phyloP scores from a whole-genome alignment of 2,329 filamentous ascomycete genomes.

The Phyllosticta capitalensis region DNA sequence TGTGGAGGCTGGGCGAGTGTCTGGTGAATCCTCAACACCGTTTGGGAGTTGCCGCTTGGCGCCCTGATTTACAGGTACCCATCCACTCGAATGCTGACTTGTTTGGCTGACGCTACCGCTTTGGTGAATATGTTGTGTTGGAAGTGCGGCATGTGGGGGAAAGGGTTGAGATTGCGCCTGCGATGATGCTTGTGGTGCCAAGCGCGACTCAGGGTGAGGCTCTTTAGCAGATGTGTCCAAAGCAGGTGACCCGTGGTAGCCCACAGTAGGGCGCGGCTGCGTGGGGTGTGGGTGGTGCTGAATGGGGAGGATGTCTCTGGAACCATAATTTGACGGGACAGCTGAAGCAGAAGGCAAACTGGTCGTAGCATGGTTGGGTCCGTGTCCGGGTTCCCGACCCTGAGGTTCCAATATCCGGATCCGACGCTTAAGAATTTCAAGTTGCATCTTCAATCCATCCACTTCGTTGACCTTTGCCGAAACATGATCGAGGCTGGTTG shows the following conservation, averaged over 20 bases:
- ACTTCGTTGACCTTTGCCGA: slow-evolving; percentile 37
- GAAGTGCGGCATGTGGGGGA: neutral
- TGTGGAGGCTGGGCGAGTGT: slow-evolving; percentile 20
- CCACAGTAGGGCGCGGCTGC: neutral
- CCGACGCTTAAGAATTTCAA: slow-evolving; percentile 40
- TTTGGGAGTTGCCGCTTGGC: slow-evolving; percentile 30
- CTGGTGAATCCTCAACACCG: slow-evolving; percentile 25
- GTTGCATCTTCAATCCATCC: slow-evolving; percentile 36
- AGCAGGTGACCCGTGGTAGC: neutral
- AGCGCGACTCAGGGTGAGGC: slow-evolving; percentile 1
- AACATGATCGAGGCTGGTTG: slow-evolving; percentile 31
- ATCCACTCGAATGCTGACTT: slow-evolving; percentile 23
- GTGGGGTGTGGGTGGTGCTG: slow-evolving; percentile 2
- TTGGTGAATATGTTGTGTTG: neutral
- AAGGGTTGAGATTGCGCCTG: neutral
- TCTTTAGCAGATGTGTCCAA: slow-evolving; percentile 2
- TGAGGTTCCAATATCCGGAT: slow-evolving; percentile 28
- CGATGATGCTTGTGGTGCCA: neutral
- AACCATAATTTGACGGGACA: neutral
- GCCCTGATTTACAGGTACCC: slow-evolving; percentile 36
- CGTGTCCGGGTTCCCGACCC: too few relatives aligned
- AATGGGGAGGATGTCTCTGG: slow-evolving; percentile 1
- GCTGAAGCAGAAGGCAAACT: neutral
- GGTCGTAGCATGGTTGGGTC: neutral
- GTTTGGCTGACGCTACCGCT: neutral